phyloP scores from a whole-genome alignment of 352 stramenopile genomes.

The Globisporangium megalacanthum region DNA sequence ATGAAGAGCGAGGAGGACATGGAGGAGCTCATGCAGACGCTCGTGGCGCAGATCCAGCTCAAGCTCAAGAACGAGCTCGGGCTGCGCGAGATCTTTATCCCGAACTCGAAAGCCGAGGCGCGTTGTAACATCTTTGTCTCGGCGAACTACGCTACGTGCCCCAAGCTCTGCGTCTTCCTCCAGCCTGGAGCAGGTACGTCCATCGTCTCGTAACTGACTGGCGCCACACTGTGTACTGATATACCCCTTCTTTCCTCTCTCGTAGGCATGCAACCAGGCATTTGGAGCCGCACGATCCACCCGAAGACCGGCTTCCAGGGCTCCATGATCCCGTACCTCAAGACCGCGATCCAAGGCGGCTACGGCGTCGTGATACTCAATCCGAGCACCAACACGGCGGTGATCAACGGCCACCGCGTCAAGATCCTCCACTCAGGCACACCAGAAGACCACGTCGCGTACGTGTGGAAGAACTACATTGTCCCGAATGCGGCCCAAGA shows the following conservation, averaged over 20 bases:
- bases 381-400: slow-evolving; percentile 73
- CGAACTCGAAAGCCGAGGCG: slow-evolving; percentile 82
- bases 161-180: slow-evolving; percentile 80
- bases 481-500: slow-evolving; percentile 72
- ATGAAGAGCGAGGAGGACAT: slow-evolving; percentile 81
- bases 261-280: slow-evolving; percentile 58
- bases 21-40: slow-evolving; percentile 80
- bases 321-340: slow-evolving; percentile 86
- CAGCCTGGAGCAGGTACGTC: slow-evolving; percentile 51
- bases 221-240: background rate
- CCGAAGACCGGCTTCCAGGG: slow-evolving; percentile 78
- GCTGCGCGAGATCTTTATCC: slow-evolving; percentile 84
- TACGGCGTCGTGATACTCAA: slow-evolving; percentile 82
- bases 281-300: slow-evolving; percentile 70
- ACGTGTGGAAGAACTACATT: slow-evolving; percentile 88
- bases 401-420: slow-evolving; percentile 74
- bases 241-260: background rate
- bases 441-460: slow-evolving; percentile 70
- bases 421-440: slow-evolving; percentile 79
- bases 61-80: slow-evolving; percentile 84
- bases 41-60: slow-evolving; percentile 78
- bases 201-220: background rate
- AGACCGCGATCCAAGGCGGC: slow-evolving; percentile 78
- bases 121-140: slow-evolving; percentile 86
- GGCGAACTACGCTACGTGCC: slow-evolving; percentile 70